Conservation (phyloP, 2,329 filamentous ascomycete species). For the Hypomyces perniciosus region DNA sequence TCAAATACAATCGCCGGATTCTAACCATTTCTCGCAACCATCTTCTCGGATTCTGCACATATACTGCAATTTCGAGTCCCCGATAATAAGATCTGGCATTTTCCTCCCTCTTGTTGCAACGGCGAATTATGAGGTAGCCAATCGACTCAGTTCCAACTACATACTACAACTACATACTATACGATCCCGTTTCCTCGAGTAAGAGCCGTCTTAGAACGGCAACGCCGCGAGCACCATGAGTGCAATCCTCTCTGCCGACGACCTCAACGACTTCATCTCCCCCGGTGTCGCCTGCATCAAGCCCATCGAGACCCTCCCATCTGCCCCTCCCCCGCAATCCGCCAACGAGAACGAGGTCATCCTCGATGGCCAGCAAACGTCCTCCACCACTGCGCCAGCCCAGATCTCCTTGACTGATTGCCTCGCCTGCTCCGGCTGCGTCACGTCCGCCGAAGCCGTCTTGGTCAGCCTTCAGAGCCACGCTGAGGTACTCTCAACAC, state of each 20-base stretch:
- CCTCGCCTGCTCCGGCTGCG: constrained; percentile 93
- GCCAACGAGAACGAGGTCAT: constrained; percentile 73
- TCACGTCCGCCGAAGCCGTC: constrained; percentile 96
- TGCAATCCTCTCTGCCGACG: constrained; percentile 92
- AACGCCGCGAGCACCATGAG: constrained; percentile 60
- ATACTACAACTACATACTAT: background rate
- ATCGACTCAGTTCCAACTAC: background rate
- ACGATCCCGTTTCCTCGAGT: background rate
- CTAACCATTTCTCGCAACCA: too few relatives aligned
- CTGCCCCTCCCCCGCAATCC: constrained; percentile 33
- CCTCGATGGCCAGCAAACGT: constrained; percentile 71
- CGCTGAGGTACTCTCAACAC: constrained; percentile 75
- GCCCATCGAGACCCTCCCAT: constrained; percentile 84
- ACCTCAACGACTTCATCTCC: constrained; percentile 98
- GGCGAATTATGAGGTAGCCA: too few relatives aligned
- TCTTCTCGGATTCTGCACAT: too few relatives aligned
- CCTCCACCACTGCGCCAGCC: constrained; percentile 60
- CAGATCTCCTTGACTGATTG: constrained; percentile 97
- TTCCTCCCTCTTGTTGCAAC: too few relatives aligned
- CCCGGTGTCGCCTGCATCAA: constrained; percentile 98
- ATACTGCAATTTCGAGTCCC: too few relatives aligned
- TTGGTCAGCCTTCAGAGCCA: constrained; percentile 92
- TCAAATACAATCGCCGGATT: background rate
- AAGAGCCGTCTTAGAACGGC: background rate
- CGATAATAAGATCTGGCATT: too few relatives aligned